These are phyloP conservation scores for Boletus rex-veris DNA, from an alignment of 768 basidiomycete genomes.

Conservation along the genomic window DNA sequence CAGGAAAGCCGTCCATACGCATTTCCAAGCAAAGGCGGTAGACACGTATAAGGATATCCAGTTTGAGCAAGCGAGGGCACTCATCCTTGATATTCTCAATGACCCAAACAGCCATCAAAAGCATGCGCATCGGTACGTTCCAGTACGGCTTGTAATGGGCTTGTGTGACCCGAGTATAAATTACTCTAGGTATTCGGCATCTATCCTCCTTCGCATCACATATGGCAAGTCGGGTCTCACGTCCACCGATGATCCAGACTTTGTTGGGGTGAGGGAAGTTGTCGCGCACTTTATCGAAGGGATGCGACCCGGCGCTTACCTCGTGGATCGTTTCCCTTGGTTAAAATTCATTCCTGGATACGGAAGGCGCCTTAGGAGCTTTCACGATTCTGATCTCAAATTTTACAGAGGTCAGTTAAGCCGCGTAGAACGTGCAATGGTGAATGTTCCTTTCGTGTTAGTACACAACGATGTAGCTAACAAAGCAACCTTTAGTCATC, in stretches of 20 bases:
- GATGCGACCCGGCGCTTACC: conserved; percentile 32
- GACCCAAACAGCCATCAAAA: conserved; percentile 35
- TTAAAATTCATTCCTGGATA: conserved; percentile 55
- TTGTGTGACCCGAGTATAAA: background rate
- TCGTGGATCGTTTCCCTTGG: conserved; percentile 36
- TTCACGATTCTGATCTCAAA: conserved; percentile 47
- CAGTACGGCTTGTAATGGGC: conserved; percentile 8
- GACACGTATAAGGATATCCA: conserved; percentile 43
- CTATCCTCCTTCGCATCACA: conserved; percentile 23
- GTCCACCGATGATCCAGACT: conserved; percentile 22
- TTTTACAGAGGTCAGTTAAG: conserved; percentile 50
- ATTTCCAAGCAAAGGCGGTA: conserved; percentile 49
- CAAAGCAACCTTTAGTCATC: conserved; percentile 3
- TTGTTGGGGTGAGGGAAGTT: conserved; percentile 15
- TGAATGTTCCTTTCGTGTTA: conserved; percentile 6
- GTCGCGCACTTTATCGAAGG: conserved; percentile 26
- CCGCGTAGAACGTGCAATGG: conserved; percentile 44
- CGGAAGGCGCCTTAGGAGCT: conserved; percentile 47
- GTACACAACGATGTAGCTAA: background rate
- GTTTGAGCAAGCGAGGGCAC: conserved; percentile 28
- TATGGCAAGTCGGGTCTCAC: conserved; percentile 23
- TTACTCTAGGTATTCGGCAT: conserved; percentile 24
- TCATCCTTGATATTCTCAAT: conserved; percentile 30
- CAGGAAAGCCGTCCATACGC: conserved; percentile 50
- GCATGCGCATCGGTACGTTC: conserved; percentile 45